Percentiles rank a stretch among this genome's conserved stretches.
These are phyloP conservation scores for Mortierella sp. DNA, from an alignment of 371 early-diverging fungal genomes.

Conservation along the genomic window DNA sequence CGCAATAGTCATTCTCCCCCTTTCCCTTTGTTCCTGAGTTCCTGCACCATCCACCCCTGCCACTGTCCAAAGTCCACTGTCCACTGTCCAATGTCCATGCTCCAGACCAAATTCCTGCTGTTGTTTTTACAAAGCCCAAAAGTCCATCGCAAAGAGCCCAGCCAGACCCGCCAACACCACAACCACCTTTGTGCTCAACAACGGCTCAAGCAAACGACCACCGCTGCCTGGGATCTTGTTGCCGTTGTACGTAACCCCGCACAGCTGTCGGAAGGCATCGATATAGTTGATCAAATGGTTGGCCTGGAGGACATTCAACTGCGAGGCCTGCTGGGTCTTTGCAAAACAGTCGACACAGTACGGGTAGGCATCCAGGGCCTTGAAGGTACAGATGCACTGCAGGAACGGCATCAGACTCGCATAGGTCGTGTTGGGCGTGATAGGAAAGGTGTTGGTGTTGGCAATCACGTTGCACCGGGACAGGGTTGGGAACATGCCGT, in stretches of 20 bases:
- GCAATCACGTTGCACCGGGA: slow-evolving; percentile 50
- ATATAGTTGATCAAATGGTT: slow-evolving; percentile 40
- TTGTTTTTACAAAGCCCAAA: slow-evolving; percentile 4
- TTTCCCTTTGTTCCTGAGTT: neutral
- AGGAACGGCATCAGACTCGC: slow-evolving; percentile 34
- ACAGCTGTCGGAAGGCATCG: slow-evolving; percentile 48
- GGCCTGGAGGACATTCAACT: slow-evolving; percentile 44
- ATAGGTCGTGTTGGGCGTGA: slow-evolving; percentile 38
- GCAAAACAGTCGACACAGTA: slow-evolving; percentile 49
- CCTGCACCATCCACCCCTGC: neutral
- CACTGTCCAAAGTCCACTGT: neutral
- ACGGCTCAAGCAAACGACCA: neutral
- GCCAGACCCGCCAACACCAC: neutral
- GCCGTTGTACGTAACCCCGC: slow-evolving; percentile 43
- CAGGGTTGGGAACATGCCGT: slow-evolving; percentile 40
- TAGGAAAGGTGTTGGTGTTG: slow-evolving; percentile 35
- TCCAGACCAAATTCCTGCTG: neutral
- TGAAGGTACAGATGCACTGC: slow-evolving; percentile 48
- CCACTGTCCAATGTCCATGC: neutral
- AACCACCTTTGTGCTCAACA: neutral
- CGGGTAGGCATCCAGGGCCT: slow-evolving; percentile 42
- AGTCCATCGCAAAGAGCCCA: neutral
- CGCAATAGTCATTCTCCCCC: neutral
- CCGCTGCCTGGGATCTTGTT: slow-evolving; percentile 24
- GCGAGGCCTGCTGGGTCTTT: slow-evolving; percentile 38